phyloP scores from a whole-genome alignment of 495 filamentous ascomycete species.

The Penicillium samsonianum region DNA sequence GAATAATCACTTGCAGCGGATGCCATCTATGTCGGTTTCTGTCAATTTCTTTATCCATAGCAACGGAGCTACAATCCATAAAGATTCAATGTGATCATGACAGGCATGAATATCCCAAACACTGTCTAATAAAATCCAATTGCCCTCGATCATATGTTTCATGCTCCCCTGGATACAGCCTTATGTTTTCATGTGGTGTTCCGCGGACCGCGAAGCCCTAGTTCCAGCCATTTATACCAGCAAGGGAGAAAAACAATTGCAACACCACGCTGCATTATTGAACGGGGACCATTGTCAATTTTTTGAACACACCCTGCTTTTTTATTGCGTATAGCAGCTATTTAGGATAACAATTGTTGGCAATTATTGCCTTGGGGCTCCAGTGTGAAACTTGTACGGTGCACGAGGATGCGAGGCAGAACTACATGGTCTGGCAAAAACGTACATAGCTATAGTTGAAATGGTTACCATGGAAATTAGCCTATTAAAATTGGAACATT shows the following conservation, averaged over 20 bases:
- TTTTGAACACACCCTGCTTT: constrained; percentile 6
- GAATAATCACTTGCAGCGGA: neutral
- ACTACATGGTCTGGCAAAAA: too few species aligned
- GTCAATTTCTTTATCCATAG: neutral
- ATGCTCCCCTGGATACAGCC: constrained; percentile 13
- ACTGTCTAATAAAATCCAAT: neutral
- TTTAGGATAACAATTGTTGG: constrained; percentile 15
- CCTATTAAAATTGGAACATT: neutral
- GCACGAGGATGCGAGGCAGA: neutral
- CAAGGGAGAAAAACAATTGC: constrained; percentile 22
- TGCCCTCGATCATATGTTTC: neutral
- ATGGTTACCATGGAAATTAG: neutral
- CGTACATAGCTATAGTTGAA: neutral
- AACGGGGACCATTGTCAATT: neutral
- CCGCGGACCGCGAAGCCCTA: neutral
- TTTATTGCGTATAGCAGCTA: constrained; percentile 5
- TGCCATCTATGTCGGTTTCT: neutral
- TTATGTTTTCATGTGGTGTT: constrained; percentile 20
- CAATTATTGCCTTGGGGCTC: constrained; percentile 11
- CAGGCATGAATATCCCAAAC: neutral
- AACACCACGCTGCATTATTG: constrained; percentile 2
- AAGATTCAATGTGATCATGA: too few species aligned
- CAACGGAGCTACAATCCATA: neutral
- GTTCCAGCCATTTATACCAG: constrained; percentile 26
- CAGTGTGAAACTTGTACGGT: neutral